phyloP scores from a whole-genome alignment of 257 asterid species.

The Galeopsis tetrahit region DNA sequence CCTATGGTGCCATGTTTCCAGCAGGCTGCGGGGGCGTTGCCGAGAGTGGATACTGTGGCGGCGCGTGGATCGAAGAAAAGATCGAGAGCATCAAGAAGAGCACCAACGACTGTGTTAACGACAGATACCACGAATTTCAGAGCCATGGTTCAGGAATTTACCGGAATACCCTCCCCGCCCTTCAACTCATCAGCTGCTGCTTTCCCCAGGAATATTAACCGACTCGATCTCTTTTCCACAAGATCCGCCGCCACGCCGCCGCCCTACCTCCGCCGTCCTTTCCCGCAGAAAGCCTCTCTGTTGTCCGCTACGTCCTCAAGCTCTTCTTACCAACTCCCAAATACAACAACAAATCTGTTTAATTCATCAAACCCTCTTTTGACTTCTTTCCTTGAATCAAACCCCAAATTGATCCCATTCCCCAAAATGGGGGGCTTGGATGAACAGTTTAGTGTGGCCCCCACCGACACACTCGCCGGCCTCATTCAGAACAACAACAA shows the following conservation, averaged over 20 bases:
- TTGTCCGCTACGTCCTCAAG: conserved; percentile 18
- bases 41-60: conserved; percentile 34
- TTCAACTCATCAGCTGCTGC: conserved; percentile 49
- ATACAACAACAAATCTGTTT: conserved; percentile 45
- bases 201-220: conserved; percentile 41
- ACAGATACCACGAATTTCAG: conserved; percentile 89
- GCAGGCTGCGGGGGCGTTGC: conserved; percentile 9
- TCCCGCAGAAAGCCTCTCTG: conserved; percentile 47
- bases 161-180: conserved; percentile 92
- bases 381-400: conserved; percentile 52
- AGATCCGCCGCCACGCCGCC: conserved; percentile 52
- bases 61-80: conserved; percentile 79
- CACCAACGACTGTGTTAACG: conserved; percentile 92
- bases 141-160: conserved; percentile 97
- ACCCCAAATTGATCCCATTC: conserved; percentile 41
- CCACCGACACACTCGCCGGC: conserved; percentile 16
- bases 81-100: conserved; percentile 87
- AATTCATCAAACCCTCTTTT: conserved; percentile 46
- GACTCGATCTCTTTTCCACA: conserved; percentile 59
- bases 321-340: conserved; percentile 37
- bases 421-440: not conserved
- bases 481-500: not conserved
- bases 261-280: conserved; percentile 66
- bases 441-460: conserved; percentile 36
- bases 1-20: conserved; percentile 31